Percentiles rank a stretch among this genome's conserved stretches.
Evolutionary conservation across 306 rosid species (phyloP).

Genomic region (Prunus kanzakura): DNA sequence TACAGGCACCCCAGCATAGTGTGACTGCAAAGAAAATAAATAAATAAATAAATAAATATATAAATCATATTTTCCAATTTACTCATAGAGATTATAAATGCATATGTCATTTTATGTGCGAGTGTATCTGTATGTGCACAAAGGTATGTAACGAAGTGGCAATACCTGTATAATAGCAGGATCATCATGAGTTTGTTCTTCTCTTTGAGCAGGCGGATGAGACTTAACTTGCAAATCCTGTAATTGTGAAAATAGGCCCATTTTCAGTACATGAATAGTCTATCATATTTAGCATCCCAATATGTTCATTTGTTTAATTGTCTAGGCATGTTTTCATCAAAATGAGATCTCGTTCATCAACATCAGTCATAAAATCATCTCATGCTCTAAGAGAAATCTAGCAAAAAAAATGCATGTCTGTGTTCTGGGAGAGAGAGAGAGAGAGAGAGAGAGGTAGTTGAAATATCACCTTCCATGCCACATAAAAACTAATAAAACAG

Average conservation of each 20-base stretch:
- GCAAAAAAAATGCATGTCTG: neutral
- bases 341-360: slow-evolving; percentile 1
- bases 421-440: neutral
- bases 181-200: slow-evolving; percentile 41
- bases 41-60: neutral
- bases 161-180: slow-evolving; percentile 75
- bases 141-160: neutral
- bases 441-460: neutral
- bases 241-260: neutral
- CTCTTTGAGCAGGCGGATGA: slow-evolving; percentile 34
- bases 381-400: neutral
- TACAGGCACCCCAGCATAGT: slow-evolving; percentile 27
- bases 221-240: slow-evolving; percentile 77
- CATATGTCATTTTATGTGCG: neutral
- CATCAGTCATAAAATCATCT: neutral
- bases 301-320: neutral
- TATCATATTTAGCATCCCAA: neutral
- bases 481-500: neutral
- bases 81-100: neutral
- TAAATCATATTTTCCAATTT: neutral
- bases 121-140: neutral
- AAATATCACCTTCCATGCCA: neutral
- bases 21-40: slow-evolving; percentile 38
- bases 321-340: neutral
- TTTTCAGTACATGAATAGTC: neutral